A percentile compares a stretch with the other conserved stretches of the same genome.
These are phyloP conservation scores for Aureobasidium namibiae DNA, from an alignment of 2,329 filamentous ascomycete species.

Conservation along the genomic window DNA sequence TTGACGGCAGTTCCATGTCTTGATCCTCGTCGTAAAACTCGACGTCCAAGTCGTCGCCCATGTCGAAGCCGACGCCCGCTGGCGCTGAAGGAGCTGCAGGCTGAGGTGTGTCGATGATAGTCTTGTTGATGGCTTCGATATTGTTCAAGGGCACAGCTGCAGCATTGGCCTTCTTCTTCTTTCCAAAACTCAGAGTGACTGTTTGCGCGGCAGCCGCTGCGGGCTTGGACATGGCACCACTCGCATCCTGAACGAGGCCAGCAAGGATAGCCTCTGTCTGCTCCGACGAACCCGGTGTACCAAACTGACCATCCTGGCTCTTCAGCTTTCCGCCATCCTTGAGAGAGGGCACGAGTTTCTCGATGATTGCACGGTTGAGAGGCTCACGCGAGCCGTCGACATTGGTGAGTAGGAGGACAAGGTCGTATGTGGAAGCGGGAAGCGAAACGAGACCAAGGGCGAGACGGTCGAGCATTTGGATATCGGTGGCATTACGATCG, in stretches of 20 bases:
- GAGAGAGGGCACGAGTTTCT: slow-evolving; percentile 60
- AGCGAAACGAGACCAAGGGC: slow-evolving; percentile 72
- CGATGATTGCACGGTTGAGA: slow-evolving; percentile 61
- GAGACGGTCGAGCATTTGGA: slow-evolving; percentile 97
- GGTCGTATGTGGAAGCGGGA: slow-evolving; percentile 68
- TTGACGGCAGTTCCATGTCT: slow-evolving; percentile 27
- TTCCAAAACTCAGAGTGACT: slow-evolving; percentile 51
- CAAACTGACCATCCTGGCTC: slow-evolving; percentile 60
- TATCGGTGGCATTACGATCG: slow-evolving; percentile 69
- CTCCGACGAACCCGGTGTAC: slow-evolving; percentile 37
- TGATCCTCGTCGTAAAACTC: slow-evolving; percentile 32
- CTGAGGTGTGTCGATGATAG: slow-evolving; percentile 28
- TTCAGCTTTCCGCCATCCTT: slow-evolving; percentile 59
- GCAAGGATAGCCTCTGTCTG: slow-evolving; percentile 76
- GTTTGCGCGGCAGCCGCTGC: slow-evolving; percentile 23
- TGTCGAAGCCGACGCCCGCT: slow-evolving; percentile 58
- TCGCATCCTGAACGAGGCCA: slow-evolving; percentile 56
- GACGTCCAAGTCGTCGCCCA: slow-evolving; percentile 51
- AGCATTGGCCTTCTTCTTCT: slow-evolving; percentile 42
- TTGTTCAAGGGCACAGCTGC: slow-evolving; percentile 29
- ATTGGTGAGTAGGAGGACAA: slow-evolving; percentile 76
- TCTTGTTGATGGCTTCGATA: slow-evolving; percentile 27
- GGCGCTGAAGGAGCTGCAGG: slow-evolving; percentile 41
- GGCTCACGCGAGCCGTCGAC: slow-evolving; percentile 59
- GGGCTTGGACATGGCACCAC: slow-evolving; percentile 61